Evolutionary conservation across 169 alveolate species (phyloP), one percentile per base, ranked within the genome.

Genomic region (Babesia bigemina): DNA sequence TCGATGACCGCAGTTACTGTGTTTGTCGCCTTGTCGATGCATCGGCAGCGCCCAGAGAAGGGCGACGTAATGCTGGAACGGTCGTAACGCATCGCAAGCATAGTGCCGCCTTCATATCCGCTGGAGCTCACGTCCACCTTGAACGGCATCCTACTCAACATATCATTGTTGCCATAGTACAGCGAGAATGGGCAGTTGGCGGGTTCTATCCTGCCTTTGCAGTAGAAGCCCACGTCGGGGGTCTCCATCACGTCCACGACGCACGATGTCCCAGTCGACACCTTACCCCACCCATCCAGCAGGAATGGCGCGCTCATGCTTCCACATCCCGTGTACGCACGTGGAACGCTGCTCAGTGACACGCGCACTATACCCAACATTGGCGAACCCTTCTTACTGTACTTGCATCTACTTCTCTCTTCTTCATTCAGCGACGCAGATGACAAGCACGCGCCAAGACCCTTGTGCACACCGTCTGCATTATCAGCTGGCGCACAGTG

Each of bases 171-270:
- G 48, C 29, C 22, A 26, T 65, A 39, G 50, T 28, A 47, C 52
- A 60, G 21, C 19, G 22, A 16, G 17, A 3, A 11, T 19, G 63
- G 67, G 39, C 84, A 75, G 14, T 63, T 56, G 16, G n/a, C 13
- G 14, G 84, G 84, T 36, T 42, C 48, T 9, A 75, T 36, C 10
- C 36, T 29, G n/a, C 84, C 86, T 39, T 56, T 55, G 52, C 86
- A 76, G 42, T 65, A 65, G 55, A 76, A 76, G 22, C 86, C 86
- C 0, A 76, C 36, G 29, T 33, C 17, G 28, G 59, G 75, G 39
- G 39, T 49, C 21, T 56, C 70, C 86, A 76, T 65, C 24, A 76
- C 53, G 49, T 76, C 86, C 47, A 60, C 49, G n/a, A 53, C 26
- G 39, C 71, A 63, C 39, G 39, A 33, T 6, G 10, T 2, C 39